phyloP scores from a whole-genome alignment of 768 basidiomycete species.

The Amanita molliuscula region DNA sequence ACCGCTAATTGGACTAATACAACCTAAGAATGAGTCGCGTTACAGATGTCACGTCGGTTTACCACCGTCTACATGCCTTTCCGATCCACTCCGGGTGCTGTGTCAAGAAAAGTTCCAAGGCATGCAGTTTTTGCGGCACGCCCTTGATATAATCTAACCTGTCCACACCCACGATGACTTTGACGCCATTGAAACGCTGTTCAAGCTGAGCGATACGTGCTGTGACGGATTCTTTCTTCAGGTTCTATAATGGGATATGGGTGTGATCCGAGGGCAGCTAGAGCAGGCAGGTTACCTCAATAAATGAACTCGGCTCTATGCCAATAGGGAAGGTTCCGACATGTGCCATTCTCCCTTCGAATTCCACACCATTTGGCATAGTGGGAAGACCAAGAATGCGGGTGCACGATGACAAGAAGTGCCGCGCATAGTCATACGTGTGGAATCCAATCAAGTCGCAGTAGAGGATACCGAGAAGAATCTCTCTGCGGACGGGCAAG shows the following conservation, averaged over 20 bases:
- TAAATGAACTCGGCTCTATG: slow-evolving; percentile 90
- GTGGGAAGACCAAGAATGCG: slow-evolving; percentile 91
- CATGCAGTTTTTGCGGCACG: slow-evolving; percentile 96
- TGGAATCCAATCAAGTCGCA: slow-evolving; percentile 99
- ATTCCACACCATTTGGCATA: slow-evolving; percentile 97
- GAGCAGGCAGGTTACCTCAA: slow-evolving; percentile 40
- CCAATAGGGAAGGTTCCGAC: slow-evolving; percentile 99
- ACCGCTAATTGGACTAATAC: slow-evolving; percentile 96
- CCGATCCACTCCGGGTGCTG: slow-evolving; percentile 99
- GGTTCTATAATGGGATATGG: slow-evolving; percentile 38
- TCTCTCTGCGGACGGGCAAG: slow-evolving; percentile 93
- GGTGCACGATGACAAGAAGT: slow-evolving; percentile 97
- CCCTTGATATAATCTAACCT: slow-evolving; percentile 99
- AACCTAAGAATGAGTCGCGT: slow-evolving; percentile 37
- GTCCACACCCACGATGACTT: slow-evolving; percentile 97
- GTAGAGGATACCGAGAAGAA: slow-evolving; percentile 90
- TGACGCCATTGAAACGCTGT: slow-evolving; percentile 86
- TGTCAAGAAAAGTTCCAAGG: slow-evolving; percentile 89
- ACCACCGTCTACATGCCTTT: slow-evolving; percentile 42
- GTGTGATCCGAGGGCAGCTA: neutral
- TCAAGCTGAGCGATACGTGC: slow-evolving; percentile 74
- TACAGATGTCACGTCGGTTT: neutral
- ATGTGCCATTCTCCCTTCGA: slow-evolving; percentile 89
- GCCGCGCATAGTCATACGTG: slow-evolving; percentile 98
- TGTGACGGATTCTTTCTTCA: slow-evolving; percentile 72